phyloP scores from a whole-genome alignment of 164 flowering plant species.

The Kalanchoe fedtschenkoi region DNA sequence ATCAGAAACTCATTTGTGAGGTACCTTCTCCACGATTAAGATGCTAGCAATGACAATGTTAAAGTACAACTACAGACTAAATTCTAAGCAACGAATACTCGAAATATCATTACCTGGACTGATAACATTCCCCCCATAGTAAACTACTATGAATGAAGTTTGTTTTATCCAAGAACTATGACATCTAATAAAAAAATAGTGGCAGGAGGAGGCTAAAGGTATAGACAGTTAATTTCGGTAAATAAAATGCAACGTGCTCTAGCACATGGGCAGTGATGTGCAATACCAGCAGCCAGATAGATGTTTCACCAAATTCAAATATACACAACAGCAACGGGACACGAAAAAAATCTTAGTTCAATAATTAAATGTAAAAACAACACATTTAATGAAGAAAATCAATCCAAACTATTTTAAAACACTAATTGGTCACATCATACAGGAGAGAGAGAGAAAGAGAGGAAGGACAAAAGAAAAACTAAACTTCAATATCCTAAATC shows the following conservation, averaged over 20 bases:
- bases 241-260: not conserved
- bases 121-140: too few relatives aligned
- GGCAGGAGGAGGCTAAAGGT: not conserved
- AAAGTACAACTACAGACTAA: too few relatives aligned
- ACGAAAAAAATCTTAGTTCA: not conserved
- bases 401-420: not conserved
- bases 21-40: not conserved
- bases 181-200: not conserved
- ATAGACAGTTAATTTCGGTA: not conserved
- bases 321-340: not conserved
- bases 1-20: not conserved
- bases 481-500: constrained; percentile 17
- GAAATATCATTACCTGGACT: too few relatives aligned
- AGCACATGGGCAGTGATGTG: not conserved
- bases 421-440: not conserved
- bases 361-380: not conserved
- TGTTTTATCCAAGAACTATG: not conserved
- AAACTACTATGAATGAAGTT: not conserved
- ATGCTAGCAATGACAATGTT: too few relatives aligned
- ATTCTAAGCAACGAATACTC: too few relatives aligned
- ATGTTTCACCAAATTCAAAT: not conserved
- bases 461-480: not conserved
- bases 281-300: not conserved
- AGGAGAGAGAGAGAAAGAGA: not conserved
- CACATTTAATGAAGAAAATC: too few relatives aligned